Percentiles rank a stretch among this genome's conserved stretches.
These are phyloP conservation scores for Vigna unguiculata DNA, from an alignment of 306 rosid species.

Conservation along the genomic window DNA sequence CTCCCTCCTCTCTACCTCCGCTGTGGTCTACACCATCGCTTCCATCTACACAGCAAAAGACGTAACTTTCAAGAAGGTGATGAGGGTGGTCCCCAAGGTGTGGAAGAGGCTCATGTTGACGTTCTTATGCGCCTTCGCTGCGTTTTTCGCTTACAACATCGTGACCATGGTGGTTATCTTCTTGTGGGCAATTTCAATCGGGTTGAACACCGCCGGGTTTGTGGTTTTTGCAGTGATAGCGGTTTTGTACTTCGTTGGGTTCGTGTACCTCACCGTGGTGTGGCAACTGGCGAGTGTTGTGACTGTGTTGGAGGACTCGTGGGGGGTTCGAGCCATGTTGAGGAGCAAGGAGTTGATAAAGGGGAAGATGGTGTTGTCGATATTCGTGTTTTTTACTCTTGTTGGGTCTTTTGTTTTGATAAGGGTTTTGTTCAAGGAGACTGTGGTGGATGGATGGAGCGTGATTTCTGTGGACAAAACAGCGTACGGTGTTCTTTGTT, in stretches of 20 bases:
- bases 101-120: constrained; percentile 73
- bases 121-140: constrained; percentile 50
- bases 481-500: constrained; percentile 49
- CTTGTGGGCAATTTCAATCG: not conserved
- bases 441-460: constrained; percentile 53
- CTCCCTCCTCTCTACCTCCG: constrained; percentile 68
- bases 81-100: constrained; percentile 64
- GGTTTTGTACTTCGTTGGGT: constrained; percentile 49
- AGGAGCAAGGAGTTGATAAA: constrained; percentile 61
- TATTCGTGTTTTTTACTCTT: constrained; percentile 23
- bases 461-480: constrained; percentile 36
- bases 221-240: not conserved
- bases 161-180: not conserved
- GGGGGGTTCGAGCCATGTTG: constrained; percentile 65
- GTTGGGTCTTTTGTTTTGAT: not conserved
- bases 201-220: fast-evolving
- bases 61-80: constrained; percentile 51
- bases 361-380: constrained; percentile 63
- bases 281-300: constrained; percentile 80
- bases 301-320: constrained; percentile 65
- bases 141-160: constrained; percentile 49
- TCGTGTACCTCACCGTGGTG: constrained; percentile 56
- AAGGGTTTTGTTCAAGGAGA: constrained; percentile 38
- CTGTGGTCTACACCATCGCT: constrained; percentile 68
- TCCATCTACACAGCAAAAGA: constrained; percentile 56